Evolutionary conservation across 768 basidiomycete genomes (phyloP), one percentile per base, ranked within the genome.

Genomic region (Suillus decipiens): DNA sequence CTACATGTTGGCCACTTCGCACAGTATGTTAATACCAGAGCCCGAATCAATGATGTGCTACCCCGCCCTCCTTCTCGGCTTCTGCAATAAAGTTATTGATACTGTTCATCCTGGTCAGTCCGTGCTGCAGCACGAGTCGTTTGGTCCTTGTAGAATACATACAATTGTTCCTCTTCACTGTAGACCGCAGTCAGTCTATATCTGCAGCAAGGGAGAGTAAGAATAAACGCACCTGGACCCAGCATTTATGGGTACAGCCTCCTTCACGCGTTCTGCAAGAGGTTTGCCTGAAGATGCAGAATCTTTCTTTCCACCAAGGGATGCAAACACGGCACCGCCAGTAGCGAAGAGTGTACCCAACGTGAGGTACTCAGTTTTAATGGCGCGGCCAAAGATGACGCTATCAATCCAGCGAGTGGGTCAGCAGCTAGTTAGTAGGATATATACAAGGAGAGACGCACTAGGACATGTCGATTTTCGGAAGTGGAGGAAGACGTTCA

Each of bases 81-180:
- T 92, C 91, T 61, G 84, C 86, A 64, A 93, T 84, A 73, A 91
- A 94, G 57, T 87, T 87, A 74, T 83, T 81, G 78, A 94, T 92
- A 73, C 92, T 94, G 79, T 81, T 71, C 67, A 79, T 76, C 82
- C 84, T 84, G 72, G 69, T 75, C 64, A 76, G 78, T 84, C 69
- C 73, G 69, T 70, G 75, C 70, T 75, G 71, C 72, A 69, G 68
- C 68, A 69, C 61, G 42, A 63, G 59, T 33, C 24, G 41, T 61
- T 24, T 41, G 43, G 22, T 63, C 42, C 42, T 59, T 8, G 63
- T 61, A 41, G 45, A 47, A 67, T 73, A 86, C 85, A 75, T 79
- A 94, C 92, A 94, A 94, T 67, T 87, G 81, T 72, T 92, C 92
- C 74, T 95, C 93, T 75, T 94, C 91, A 65, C 91, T 93, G 39